Percentiles rank a stretch among this genome's conserved stretches.
phyloP scores from a whole-genome alignment of 2,329 filamentous ascomycete genomes.

The Verticillium nubilum region DNA sequence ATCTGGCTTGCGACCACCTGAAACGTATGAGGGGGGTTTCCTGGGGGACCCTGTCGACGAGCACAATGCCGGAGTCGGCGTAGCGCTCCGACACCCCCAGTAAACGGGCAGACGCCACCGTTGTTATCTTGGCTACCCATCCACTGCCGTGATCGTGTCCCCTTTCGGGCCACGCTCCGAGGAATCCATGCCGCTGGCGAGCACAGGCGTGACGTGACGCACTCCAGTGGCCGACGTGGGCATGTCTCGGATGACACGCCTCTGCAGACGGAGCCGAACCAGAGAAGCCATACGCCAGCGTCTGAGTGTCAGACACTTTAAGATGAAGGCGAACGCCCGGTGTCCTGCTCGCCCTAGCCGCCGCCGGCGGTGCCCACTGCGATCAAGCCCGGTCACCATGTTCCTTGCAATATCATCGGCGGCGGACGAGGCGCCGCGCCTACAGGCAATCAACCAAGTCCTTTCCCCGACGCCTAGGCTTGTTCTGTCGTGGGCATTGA shows the following conservation, averaged over 20 bases:
- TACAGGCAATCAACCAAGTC: background rate
- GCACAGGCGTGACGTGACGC: background rate
- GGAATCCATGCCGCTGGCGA: background rate
- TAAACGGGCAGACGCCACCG: background rate
- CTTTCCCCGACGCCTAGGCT: background rate
- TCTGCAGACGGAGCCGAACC: background rate
- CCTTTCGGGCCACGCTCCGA: background rate
- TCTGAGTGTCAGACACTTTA: background rate
- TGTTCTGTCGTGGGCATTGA: background rate
- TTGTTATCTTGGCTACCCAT: background rate
- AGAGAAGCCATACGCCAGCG: background rate
- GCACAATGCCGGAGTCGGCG: background rate
- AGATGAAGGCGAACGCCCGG: background rate
- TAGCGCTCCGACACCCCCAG: background rate
- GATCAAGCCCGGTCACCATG: background rate
- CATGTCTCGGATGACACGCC: background rate
- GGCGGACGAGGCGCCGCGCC: background rate
- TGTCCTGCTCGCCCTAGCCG: background rate
- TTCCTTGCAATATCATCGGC: background rate
- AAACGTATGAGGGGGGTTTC: background rate
- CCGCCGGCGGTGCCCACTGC: background rate
- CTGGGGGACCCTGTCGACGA: background rate
- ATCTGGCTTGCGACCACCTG: background rate
- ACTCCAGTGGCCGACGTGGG: background rate
- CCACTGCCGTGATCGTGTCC: background rate